Evolutionary conservation across 1,139 yeast species (phyloP), one percentile per base, ranked within the genome.

Genomic region (Groenewaldozyma auringiensis): DNA sequence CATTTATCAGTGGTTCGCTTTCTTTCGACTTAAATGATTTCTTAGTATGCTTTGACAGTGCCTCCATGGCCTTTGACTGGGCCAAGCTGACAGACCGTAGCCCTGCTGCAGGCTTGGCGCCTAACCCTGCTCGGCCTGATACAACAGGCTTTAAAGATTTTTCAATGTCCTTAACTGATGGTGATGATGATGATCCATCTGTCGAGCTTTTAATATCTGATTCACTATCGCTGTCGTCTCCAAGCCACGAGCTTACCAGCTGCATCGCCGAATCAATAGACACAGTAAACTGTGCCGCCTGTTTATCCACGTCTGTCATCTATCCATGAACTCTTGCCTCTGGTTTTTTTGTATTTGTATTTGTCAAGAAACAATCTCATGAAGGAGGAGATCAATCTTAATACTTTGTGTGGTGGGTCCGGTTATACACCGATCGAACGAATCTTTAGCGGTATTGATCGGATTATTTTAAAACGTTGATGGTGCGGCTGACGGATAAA

Each of bases 171-270:
- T 47, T 47, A 36, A 49, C 51, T 3, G 50, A 40, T 34, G 37
- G 16, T 17, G 37, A 34, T 34, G 37, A 9, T 14, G 32, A 11
- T 14, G 37, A 33, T 14, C 37, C 20, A 14, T 14, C 37, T 4
- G 37, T 17, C 8, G 6, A 13, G 9, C 9, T 6, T 32, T 32
- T 13, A 16, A 16, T 14, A n/a, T 4, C 18, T 32, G 36, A 9
- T 16, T 47, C 52, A 38, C 46, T 51, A 21, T 48, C 39, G 36
- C 22, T 40, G 11, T 33, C 44, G 3, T 37, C 53, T 32, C 47
- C 55, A 27, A 60, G 47, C 65, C 65, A 61, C 14, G 61, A 51
- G 13, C 56, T 50, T 8, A 61, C 57, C 11, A 60, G 52, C 21
- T 50, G 45, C 35, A 49, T 46, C 2, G 63, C 53, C 20, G 55